Evolutionary conservation across 768 basidiomycete species (phyloP), one percentile per base, ranked within the genome.

Genomic region (Polyporus arcularius): DNA sequence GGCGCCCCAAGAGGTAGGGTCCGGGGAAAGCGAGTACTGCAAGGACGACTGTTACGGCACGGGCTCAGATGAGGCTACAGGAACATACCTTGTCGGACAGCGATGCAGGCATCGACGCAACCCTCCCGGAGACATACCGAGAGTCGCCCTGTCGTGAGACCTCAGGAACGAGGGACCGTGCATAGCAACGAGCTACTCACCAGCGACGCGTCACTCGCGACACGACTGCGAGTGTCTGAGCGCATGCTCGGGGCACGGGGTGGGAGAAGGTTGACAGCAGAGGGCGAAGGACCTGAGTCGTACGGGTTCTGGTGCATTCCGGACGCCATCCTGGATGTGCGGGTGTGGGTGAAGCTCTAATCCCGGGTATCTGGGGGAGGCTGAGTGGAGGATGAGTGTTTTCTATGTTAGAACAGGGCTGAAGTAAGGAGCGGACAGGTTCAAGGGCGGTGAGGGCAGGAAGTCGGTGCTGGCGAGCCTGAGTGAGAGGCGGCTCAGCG

Each of bases 1-100:
- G 38, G 87, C 82, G 2, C 88, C 88, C 90, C 90, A 92, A 0
- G 79, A 82, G 14, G 80, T 74, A 3, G 90, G 90, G 72, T 91
- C 89, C 1, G 89, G 83, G 6, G 88, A 85, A 21, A 91, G 82
- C 15, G 88, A 89, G 68, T 84, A 91, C 89, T 92, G 35, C 1
- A 30, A 21, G 1, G 15, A 38, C 21, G 4, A 47, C 10, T 42
- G n/a, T 32, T 16, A 11, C 15, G 32, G 10, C 15, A 18, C 45
- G 6, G 14, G 10, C 2, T 7, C 30, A 21, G 16, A 43, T 28
- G 12, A 14, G 9, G 21, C 5, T 39, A n/a, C n/a, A 7, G 4
- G 12, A 12, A 55, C 63, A 4, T 32, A 68, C 67, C 67, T 68
- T 68, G 60, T 68, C 67, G 0, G 67, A 68, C 28, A 68, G 58